Conservation (phyloP, 2,329 filamentous ascomycete genomes). For the Claviceps lovelessii region DNA sequence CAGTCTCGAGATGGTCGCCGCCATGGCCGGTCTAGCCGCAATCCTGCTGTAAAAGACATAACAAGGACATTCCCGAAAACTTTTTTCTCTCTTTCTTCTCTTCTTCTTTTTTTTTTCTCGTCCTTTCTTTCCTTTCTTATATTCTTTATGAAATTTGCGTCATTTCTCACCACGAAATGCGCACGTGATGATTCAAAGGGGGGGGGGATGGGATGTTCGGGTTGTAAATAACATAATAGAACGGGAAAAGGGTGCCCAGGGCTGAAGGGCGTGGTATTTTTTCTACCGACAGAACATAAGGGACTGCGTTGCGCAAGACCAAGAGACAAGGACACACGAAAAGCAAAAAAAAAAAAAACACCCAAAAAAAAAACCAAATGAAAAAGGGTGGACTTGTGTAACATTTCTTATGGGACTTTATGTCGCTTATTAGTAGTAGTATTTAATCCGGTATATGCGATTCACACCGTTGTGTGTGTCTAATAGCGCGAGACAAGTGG, state of each 20-base stretch:
- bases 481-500: too few species aligned
- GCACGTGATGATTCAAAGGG: neutral
- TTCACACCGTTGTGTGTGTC: neutral
- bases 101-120: neutral
- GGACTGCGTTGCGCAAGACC: too few species aligned
- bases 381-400: neutral
- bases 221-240: too few species aligned
- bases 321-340: too few species aligned
- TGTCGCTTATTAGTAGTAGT: neutral
- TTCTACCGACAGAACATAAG: too few species aligned
- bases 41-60: slow-evolving; percentile 10
- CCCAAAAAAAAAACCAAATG: too few species aligned
- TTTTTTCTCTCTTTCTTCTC: neutral
- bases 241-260: too few species aligned
- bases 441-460: neutral
- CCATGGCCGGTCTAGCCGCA: slow-evolving; percentile 18
- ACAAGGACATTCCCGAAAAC: neutral
- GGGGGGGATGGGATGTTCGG: too few species aligned
- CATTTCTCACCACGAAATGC: neutral
- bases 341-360: too few species aligned
- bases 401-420: neutral
- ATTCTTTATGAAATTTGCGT: neutral
- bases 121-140: too few species aligned
- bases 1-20: slow-evolving; percentile 16
- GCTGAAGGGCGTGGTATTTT: too few species aligned